phyloP scores from a whole-genome alignment of 495 filamentous ascomycete genomes.

The Penicillium goetzii region DNA sequence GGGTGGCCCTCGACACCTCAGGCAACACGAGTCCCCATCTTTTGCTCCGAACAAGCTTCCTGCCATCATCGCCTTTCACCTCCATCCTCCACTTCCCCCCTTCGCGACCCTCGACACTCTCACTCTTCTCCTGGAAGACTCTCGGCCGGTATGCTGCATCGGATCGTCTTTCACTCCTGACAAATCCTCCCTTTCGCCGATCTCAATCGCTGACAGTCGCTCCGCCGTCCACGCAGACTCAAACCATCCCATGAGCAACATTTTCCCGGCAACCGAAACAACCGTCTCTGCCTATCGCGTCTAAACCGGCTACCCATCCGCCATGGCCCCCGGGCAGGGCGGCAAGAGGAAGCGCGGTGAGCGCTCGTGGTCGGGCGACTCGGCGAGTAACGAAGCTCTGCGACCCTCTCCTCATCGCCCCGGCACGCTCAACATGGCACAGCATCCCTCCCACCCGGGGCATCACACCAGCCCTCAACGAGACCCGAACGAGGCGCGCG shows the following conservation, averaged over 20 bases:
- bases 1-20: conserved; percentile 23
- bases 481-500: conserved; percentile 50
- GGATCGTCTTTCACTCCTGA: background rate
- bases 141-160: conserved; percentile 25
- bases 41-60: conserved; percentile 28
- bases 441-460: conserved; percentile 42
- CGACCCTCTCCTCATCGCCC: conserved; percentile 70
- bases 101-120: conserved; percentile 6
- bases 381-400: conserved; percentile 49
- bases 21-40: conserved; percentile 23
- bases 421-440: conserved; percentile 60
- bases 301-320: conserved; percentile 30
- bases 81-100: conserved; percentile 22
- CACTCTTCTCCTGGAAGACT: conserved; percentile 11
- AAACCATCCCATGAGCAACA: conserved; percentile 42
- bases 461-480: conserved; percentile 42
- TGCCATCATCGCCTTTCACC: conserved; percentile 25
- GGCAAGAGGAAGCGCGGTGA: conserved; percentile 64
- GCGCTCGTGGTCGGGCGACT: conserved; percentile 55
- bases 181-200: background rate
- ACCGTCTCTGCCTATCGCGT: conserved; percentile 36
- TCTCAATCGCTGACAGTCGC: conserved; percentile 22
- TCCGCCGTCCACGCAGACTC: conserved; percentile 27
- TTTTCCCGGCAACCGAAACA: conserved; percentile 36
- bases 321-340: conserved; percentile 57